Evolutionary conservation across 176 grass and related monocot genomes (phyloP), one percentile per base, ranked within the genome.

Genomic region (Bolboschoenus planiculmis): DNA sequence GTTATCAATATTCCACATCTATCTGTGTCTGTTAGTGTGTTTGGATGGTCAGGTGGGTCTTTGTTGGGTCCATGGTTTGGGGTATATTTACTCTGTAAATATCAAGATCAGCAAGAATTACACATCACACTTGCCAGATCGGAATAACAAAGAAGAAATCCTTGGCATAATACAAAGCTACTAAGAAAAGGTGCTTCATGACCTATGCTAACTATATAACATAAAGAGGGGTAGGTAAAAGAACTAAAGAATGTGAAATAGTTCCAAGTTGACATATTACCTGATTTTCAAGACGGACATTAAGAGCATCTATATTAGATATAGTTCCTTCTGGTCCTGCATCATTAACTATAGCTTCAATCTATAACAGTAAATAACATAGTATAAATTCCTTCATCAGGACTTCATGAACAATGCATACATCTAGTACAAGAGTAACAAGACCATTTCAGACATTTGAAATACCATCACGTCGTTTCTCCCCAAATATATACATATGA

Each of bases 331-430:
- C 85, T 34, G 83, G 70, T 86, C 72, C 81, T 84, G 48, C 55
- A 80, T 91, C 88, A 42, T 91, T 89, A 86, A 88, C 43, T 77
- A 97, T 85, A 83, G 90, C 87, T 82, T 97, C 92, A 78, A 97
- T 88, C 95, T 97, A 86, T 43, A 76, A 87, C 6, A 71, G 39
- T 65, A 62, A 71, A 68, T 15, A 21, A 4, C 29, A 80, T 44
- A 47, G 33, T 20, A 59, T 60, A 62, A 53, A 42, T 23, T 81
- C 8, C 16, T 54, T 56, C 10, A 21, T 80, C 43, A 54, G 76
- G 39, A 40, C 23, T 21, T 63, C 40, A 85, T 42, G 15, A 88
- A 63, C 3, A 23, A 70, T 68, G 31, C n/a, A 36, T 66, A 66
- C 10, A 50, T 66, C 10, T 58, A 26, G 61, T 56, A 67, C 35